phyloP scores from a whole-genome alignment of 805 yeast species.

The Wickerhamomyces mucosus region DNA sequence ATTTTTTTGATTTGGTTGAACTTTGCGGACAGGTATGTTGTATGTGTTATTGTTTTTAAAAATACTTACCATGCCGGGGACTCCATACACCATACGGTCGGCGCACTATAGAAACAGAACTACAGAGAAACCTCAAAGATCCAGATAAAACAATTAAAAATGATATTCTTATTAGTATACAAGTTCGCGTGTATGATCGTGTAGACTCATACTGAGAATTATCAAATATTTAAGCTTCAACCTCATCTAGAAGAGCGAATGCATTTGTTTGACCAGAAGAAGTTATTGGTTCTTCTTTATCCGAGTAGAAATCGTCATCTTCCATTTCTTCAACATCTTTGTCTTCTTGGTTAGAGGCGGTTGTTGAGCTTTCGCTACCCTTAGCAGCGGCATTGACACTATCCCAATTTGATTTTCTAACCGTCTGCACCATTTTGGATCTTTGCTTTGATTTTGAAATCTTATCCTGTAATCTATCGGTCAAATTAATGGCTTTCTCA shows the following conservation, averaged over 20 bases:
- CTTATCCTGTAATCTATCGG: conserved; percentile 49
- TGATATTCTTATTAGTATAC: too few relatives aligned
- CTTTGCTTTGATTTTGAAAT: conserved; percentile 56
- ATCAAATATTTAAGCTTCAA: conserved; percentile 17
- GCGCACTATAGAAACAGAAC: too few relatives aligned
- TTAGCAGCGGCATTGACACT: conserved; percentile 42
- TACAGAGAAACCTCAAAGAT: too few relatives aligned
- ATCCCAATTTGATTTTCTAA: conserved; percentile 71
- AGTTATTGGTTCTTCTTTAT: conserved; percentile 7
- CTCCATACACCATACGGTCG: too few relatives aligned
- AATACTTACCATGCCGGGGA: too few relatives aligned
- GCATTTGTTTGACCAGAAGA: conserved; percentile 12
- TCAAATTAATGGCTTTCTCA: conserved; percentile 40
- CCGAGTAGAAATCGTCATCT: conserved; percentile 15
- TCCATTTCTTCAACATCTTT: conserved; percentile 14
- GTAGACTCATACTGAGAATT: too few relatives aligned
- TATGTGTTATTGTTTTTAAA: too few relatives aligned
- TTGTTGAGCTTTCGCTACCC: conserved; percentile 4
- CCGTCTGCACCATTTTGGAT: conserved; percentile 48
- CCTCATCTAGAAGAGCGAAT: conserved; percentile 23
- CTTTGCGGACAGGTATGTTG: too few relatives aligned
- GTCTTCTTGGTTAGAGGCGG: conserved; percentile 7
- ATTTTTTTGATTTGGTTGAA: too few relatives aligned
- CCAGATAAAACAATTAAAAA: too few relatives aligned
- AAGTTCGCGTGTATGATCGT: too few relatives aligned